A percentile compares a stretch with the other conserved stretches of the same genome.
Evolutionary conservation across 345 rosid species (phyloP).

Genomic region (Citrus maxima): DNA sequence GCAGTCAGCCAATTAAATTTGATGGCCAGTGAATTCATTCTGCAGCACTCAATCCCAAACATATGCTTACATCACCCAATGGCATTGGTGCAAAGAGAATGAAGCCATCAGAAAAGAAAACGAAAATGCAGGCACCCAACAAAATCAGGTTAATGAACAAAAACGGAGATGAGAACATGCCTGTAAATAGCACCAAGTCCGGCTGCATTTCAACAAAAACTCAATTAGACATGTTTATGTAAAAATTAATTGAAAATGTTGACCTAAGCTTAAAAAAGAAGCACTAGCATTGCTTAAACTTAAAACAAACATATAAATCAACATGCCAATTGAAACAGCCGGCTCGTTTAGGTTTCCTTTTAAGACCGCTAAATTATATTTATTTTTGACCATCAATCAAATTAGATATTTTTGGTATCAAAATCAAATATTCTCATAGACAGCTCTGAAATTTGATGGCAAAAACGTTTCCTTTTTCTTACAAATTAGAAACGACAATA

Average conservation of each 20-base stretch:
- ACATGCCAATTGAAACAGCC: not conserved
- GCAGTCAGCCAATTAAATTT: not conserved
- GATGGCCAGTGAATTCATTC: not conserved
- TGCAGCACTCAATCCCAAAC: not conserved
- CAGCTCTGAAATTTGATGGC: not conserved
- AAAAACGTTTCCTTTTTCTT: not conserved
- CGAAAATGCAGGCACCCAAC: slow-evolving; percentile 7
- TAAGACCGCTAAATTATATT: not conserved
- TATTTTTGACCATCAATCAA: not conserved
- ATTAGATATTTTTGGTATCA: not conserved
- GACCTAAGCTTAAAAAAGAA: not conserved
- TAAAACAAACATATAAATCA: not conserved
- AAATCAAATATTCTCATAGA: not conserved
- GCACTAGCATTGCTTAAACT: not conserved
- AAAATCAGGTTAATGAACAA: slow-evolving; percentile 14
- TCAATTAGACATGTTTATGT: slow-evolving; percentile 2
- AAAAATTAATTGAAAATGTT: not conserved
- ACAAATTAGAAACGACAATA: not conserved
- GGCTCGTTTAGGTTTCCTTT: not conserved
- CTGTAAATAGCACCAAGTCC: slow-evolving; percentile 92
- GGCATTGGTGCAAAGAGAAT: not conserved
- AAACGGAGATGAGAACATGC: slow-evolving; percentile 36
- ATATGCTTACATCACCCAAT: slow-evolving; percentile 1
- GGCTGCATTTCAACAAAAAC: slow-evolving; percentile 55
- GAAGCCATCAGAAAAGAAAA: not conserved